Conservation (phyloP, 2,329 filamentous ascomycete species). For the Colletotrichum caudatum region DNA sequence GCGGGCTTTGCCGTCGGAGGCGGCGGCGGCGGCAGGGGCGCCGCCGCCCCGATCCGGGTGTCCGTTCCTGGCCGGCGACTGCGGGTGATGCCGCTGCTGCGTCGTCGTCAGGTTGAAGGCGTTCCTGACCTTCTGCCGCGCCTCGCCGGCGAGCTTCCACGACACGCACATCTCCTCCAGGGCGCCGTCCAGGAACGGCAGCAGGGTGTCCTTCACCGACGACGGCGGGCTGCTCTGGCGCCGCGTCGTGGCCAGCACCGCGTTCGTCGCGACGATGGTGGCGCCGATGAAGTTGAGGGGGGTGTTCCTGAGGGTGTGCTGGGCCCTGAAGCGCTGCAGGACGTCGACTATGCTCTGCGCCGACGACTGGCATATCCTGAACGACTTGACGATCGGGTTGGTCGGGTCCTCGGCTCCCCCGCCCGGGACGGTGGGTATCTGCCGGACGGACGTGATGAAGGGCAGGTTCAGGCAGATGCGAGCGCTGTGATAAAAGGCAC, state of each 20-base stretch:
- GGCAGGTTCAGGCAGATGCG: conserved; percentile 33
- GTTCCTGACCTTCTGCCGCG: conserved; percentile 6
- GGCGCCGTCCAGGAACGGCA: conserved; percentile 8
- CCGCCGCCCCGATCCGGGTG: neutral
- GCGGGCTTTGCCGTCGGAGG: too few relatives aligned
- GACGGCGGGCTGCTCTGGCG: conserved; percentile 1
- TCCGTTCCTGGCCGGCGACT: neutral
- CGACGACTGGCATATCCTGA: conserved; percentile 11
- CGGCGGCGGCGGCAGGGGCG: too few relatives aligned
- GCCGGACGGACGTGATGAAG: conserved; percentile 27
- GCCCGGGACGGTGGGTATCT: conserved; percentile 7
- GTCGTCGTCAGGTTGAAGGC: neutral
- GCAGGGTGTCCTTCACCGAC: neutral
- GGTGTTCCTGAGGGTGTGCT: conserved; percentile 22
- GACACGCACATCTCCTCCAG: conserved; percentile 18
- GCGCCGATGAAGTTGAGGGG: conserved; percentile 20
- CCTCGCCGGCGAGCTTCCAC: conserved; percentile 24
- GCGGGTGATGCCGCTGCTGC: neutral
- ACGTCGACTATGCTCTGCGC: conserved; percentile 16
- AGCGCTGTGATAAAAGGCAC: conserved; percentile 22
- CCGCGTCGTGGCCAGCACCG: conserved; percentile 15
- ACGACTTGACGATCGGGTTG: conserved; percentile 11
- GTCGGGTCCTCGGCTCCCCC: neutral
- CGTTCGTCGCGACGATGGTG: conserved; percentile 21
- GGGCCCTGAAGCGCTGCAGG: conserved; percentile 9